Evolutionary conservation across 331 rosid genomes (phyloP).

Genomic region (Rhamnella rubrinervis): DNA sequence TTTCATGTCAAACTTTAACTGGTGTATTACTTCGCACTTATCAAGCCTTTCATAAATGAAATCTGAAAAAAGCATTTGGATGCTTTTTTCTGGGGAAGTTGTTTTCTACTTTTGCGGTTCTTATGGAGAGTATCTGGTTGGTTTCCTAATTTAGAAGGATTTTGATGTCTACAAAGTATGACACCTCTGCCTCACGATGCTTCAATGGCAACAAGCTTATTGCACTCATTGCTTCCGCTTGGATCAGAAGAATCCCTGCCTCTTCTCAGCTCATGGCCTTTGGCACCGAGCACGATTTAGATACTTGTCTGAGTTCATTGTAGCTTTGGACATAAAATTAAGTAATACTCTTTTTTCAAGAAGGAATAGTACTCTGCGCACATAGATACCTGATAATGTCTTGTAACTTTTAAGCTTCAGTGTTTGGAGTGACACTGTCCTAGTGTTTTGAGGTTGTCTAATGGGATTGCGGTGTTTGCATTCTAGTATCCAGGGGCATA

Average conservation of each 20-base stretch:
- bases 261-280: not conserved
- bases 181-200: not conserved
- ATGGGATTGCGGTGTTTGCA: slow-evolving; percentile 22
- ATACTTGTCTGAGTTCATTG: not conserved
- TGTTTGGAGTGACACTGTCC: slow-evolving; percentile 1
- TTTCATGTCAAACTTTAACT: not conserved
- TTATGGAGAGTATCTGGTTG: not conserved
- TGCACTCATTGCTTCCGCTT: not conserved
- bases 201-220: not conserved
- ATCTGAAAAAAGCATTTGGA: not conserved
- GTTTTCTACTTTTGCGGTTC: not conserved
- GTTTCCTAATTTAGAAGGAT: not conserved
- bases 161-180: not conserved
- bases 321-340: not conserved
- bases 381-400: no score
- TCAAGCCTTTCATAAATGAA: not conserved
- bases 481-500: slow-evolving; percentile 91
- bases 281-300: not conserved
- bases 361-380: no score
- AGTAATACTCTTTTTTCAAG: no score
- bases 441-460: slow-evolving; percentile 15
- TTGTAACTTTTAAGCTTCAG: not conserved
- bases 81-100: not conserved
- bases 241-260: not conserved
- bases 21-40: not conserved